Base-by-base conservation (phyloP, 73 alveolate genomes). In the Paramecium octaurelia region DNA sequence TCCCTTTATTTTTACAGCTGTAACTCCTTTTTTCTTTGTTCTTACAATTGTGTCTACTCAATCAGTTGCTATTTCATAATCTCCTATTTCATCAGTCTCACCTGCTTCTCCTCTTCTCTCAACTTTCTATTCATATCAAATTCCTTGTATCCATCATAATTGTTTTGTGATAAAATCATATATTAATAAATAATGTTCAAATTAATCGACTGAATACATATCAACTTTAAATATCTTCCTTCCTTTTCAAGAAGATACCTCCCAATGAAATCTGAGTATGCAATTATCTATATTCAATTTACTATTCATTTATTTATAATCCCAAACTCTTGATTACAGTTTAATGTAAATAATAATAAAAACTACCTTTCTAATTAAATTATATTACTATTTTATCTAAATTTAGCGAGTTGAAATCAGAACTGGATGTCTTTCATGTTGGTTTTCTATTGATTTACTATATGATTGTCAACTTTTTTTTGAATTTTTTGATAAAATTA, bases 61-160 rank as follows among this genome's bases (percentile, higher is more conserved):
- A 34, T 11, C 9, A 64, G 14, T 64, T 64, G 8, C 7, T 27
- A 64, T 34, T 64, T 64, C 42, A 64, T 31, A 11, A 64, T 31
- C 50, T 64, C 84, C 12, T 64, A 64, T 64, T 27, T 64, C 84
- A 64, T 64, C 20, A 24, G 2, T 64, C 31, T 64, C 54, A 64
- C 12, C 11, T 40, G 12, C 24, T 64, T 64, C 29, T 64, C 84
- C 12, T 64, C 84, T 27, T 64, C 50, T 34, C 12, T 64, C 24
- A 64, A 34, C 84, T 64, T 27, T 64, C 46, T 31, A 24, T 64
- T 27, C 29, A 64, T 27, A 27, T 64, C 84, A 24, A 27, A 64
- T 18, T 64, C 84, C 9, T 64, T 64, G 50, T 64, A 64, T 21
- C 84, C 84, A 64, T 64, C 84, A 64, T 64, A 64, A 64, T 64